phyloP scores from a whole-genome alignment of 495 filamentous ascomycete genomes.

The Tuber calosporum region DNA sequence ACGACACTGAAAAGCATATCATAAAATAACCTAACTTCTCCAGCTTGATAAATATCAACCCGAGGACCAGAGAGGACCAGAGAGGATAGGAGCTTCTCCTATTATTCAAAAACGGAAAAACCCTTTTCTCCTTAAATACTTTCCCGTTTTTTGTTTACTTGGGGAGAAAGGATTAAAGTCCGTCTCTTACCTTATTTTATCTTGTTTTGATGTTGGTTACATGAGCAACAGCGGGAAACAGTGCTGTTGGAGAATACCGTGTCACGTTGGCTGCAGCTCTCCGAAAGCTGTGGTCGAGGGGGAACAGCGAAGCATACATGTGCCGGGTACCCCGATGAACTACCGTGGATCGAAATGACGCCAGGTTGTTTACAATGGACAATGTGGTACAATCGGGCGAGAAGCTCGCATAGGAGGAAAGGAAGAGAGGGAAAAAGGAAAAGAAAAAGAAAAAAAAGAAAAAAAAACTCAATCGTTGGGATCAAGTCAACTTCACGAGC shows the following conservation, averaged over 20 bases:
- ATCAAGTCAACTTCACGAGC: background rate
- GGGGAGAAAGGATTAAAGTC: background rate
- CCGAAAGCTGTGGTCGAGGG: background rate
- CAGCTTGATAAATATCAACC: background rate
- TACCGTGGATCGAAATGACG: background rate
- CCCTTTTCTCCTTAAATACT: background rate
- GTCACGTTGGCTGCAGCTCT: constrained; percentile 3
- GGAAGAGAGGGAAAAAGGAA: background rate
- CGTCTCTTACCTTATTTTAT: background rate
- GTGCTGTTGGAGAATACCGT: background rate
- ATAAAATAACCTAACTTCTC: background rate
- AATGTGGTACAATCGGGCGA: background rate
- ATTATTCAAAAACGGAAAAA: background rate
- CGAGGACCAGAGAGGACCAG: background rate
- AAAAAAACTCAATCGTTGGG: background rate
- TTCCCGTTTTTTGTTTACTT: background rate
- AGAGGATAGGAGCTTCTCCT: background rate
- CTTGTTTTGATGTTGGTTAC: background rate
- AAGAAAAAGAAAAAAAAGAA: background rate
- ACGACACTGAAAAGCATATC: background rate
- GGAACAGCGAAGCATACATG: background rate
- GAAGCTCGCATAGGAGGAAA: background rate
- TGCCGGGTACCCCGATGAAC: background rate
- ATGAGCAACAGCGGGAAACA: background rate
- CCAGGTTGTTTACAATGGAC: background rate